Base-by-base conservation (phyloP, 2,329 filamentous ascomycete genomes). In the Phyllosticta ampelicida region DNA sequence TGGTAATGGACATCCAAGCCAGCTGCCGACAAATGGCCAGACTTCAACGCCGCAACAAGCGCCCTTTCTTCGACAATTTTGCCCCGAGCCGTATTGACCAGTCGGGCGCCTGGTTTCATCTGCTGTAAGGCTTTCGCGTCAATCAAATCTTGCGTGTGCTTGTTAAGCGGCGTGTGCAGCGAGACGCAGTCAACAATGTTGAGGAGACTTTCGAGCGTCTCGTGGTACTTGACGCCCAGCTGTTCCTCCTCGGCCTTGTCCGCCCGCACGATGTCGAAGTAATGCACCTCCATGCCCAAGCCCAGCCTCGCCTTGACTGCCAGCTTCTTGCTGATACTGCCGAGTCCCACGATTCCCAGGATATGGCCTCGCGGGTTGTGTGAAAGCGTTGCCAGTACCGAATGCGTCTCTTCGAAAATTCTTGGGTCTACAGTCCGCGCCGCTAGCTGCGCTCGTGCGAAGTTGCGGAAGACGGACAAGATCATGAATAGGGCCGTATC, bases 401-500 rank as follows among this genome's bases (percentile, higher is more conserved):
- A 58, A 26, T 62, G 61, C 13, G 60, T 55, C 23, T 60, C 54
- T 9, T 36, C 48, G 53, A 61, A 62, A 1, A 19, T n/a, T 8
- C 57, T 55, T n/a, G 54, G 52, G 23, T 62, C 61, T 6, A 48
- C 55, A 16, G 61, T 58, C 13, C 60, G 21, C 50, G 61, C 60
- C 1, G 61, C 61, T n/a, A 61, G 54, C 29, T 61, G 60, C 0
- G 61, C 56, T 10, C 60, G 48, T 9, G 60, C 60, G 21, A 62
- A 59, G 48, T 62, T 62, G 30, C 61, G 57, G 55, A 62, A 62
- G 8, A 61, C 60, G 6, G 54, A 73, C 2, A 77, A 62, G 48
- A 77, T 72, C 67, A 75, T 70, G 59, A 70, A 76, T 0, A 77
- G 63, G 0, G 69, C 71, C 0, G 71, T 75, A 51, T 77, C 75